Evolutionary conservation across 306 rosid species (phyloP), one percentile per base, ranked within the genome.

Genomic region (Alnus glutinosa): DNA sequence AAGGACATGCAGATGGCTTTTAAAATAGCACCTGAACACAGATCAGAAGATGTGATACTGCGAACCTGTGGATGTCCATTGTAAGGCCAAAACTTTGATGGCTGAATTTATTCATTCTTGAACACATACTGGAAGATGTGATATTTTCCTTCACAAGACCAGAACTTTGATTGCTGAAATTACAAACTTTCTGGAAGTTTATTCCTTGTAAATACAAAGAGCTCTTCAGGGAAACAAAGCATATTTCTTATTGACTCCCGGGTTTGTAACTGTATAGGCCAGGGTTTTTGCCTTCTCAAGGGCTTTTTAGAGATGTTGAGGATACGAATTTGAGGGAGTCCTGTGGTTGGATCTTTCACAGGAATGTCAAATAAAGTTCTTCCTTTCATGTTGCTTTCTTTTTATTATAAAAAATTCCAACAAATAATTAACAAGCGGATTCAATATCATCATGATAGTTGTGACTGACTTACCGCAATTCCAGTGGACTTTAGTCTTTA

Each of bases 391-490:
- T 4, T 16, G 19, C 23, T 0, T 15, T 42, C n/a, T 77, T 66
- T 59, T n/a, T 46, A 15, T 54, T 42, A 42, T 42, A 42, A 76
- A 48, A 19, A 6, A 37, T 18, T 58, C 4, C 23, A 42, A 69
- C n/a, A 16, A 50, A 10, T 13, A 13, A 12, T 64, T 54, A 55
- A 49, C 73, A 77, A 77, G 57, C 46, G 50, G 50, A 73, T 37
- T 48, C 52, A 55, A 61, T 36, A 75, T 57, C 46, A 52, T 49
- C 13, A 59, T 4, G 61, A 76, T 19, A 23, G 70, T 76, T 50
- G 30, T 16, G 8, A 77, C 67, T 7, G 73, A 37, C 88, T 86
- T 86, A 94, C 98, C 81, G 61, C 98, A 92, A 76, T 32, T 19
- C 97, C 90, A 94, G 11, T 34, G 69, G 13, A 81, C 48, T 62